Percentiles rank a stretch among this genome's conserved stretches.
Evolutionary conservation across 2,329 filamentous ascomycete genomes (phyloP).

Genomic region (Gaeumannomyces tritici): DNA sequence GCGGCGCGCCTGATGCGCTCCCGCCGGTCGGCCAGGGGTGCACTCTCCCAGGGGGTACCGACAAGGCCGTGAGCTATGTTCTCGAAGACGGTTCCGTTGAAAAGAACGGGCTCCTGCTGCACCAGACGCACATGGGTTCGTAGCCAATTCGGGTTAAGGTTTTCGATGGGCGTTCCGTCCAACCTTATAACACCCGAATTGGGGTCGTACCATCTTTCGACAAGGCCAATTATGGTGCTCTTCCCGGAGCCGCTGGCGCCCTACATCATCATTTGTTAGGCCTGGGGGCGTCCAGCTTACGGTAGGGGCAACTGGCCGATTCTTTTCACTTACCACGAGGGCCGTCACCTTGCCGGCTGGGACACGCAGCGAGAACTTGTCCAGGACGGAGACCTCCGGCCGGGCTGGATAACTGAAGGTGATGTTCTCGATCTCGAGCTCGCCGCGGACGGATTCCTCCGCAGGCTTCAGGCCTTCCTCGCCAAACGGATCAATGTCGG

Average conservation of each 20-base stretch:
- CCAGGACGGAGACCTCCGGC: constrained; percentile 28
- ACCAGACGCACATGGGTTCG: constrained; percentile 20
- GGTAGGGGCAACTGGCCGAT: too few species aligned
- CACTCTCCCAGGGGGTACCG: constrained; percentile 16
- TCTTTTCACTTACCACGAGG: too few species aligned
- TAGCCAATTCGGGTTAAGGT: constrained; percentile 19
- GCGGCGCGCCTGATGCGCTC: constrained; percentile 30
- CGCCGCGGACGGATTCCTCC: constrained; percentile 18
- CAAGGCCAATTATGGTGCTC: constrained; percentile 31
- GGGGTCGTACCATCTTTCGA: constrained; percentile 44
- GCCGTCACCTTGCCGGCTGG: constrained; percentile 34
- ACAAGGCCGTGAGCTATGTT: constrained; percentile 38
- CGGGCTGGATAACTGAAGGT: constrained; percentile 34
- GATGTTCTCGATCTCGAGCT: constrained; percentile 29
- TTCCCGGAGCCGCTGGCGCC: constrained; percentile 41
- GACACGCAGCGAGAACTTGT: constrained; percentile 29
- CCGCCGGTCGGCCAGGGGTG: constrained; percentile 25
- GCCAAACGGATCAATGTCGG: constrained; percentile 24
- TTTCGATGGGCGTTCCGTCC: constrained; percentile 15
- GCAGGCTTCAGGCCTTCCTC: constrained; percentile 18
- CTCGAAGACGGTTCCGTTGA: constrained; percentile 29
- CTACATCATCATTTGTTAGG: too few species aligned
- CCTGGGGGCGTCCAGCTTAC: too few species aligned
- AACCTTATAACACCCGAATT: constrained; percentile 16
- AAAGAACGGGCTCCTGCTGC: constrained; percentile 24